Base-by-base conservation (phyloP, 306 rosid species). In the Trifolium repens region DNA sequence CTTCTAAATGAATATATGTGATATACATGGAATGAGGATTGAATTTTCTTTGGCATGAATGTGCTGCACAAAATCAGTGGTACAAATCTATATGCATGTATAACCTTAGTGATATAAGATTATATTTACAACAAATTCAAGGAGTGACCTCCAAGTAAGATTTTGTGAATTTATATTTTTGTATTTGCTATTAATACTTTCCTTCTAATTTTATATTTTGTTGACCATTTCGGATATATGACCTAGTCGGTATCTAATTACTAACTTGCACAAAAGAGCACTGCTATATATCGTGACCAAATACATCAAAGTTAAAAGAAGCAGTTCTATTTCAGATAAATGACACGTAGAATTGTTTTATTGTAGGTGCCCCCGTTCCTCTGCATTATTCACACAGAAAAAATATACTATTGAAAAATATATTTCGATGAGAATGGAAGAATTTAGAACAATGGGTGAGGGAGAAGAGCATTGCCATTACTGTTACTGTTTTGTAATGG, bases 101-200 rank as follows among this genome's bases (percentile, higher is more conserved):
- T n/a, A 50, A n/a, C 52, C 37, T 75, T 53, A 9, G 15, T 46
- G 78, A 67, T 75, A 67, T 75, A 67, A 66, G 46, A 39, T 54
- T 65, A 26, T 26, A 0, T 54, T 54, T 54, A 8, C 30, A 54
- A 54, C 30, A 19, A 54, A 55, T 17, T 5, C 62, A 46, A 46
- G 5, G n/a, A 46, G 52, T 46, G 52, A 12, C n/a, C 2, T 46
- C 52, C n/a, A 46, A 46, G 52, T 46, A 46, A 46, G 16, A 46
- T 46, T 46, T 46, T 46, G 16, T 46, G 52, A 46, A 46, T 46
- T 46, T 46, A 13, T 12, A 46, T 46, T 46, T 46, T 46, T 46
- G 52, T 46, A 6, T 46, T 46, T 5, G 15, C n/a, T 4, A 13
- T 46, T 12, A 46, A 12, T 46, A 46, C 16, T 46, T 13, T 46